Evolutionary conservation across 2,329 filamentous ascomycete genomes (phyloP).

Genomic region (Raffaelea arxii): DNA sequence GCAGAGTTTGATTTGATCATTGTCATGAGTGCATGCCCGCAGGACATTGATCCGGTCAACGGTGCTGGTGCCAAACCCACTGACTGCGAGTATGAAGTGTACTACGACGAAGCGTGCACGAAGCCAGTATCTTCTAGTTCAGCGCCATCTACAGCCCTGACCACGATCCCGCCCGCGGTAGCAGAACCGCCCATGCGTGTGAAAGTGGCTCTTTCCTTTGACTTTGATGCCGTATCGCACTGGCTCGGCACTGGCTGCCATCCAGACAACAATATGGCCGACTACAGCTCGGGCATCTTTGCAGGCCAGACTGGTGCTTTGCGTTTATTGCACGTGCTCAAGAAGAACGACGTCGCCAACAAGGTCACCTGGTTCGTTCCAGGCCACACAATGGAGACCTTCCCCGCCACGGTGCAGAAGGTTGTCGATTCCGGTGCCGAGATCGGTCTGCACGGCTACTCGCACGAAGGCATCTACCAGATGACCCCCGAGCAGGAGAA

Average conservation of each 20-base stretch:
- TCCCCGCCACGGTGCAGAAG: constrained; percentile 31
- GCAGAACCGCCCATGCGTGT: constrained; percentile 11
- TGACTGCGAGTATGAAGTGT: constrained; percentile 20
- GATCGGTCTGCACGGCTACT: constrained; percentile 32
- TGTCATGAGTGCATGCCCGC: constrained; percentile 31
- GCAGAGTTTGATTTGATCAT: constrained; percentile 26
- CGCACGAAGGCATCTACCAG: constrained; percentile 32
- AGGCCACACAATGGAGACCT: constrained; percentile 37
- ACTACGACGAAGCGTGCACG: background rate
- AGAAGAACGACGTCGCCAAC: constrained; percentile 56
- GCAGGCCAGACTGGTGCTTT: constrained; percentile 42
- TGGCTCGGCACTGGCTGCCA: constrained; percentile 43
- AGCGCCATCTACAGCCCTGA: no score
- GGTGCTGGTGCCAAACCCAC: constrained; percentile 20
- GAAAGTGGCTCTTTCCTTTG: constrained; percentile 23
- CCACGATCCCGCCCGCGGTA: background rate
- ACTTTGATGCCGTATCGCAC: constrained; percentile 44
- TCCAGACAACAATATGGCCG: constrained; percentile 36
- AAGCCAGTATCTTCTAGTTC: no score
- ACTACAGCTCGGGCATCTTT: constrained; percentile 38
- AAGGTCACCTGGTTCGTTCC: constrained; percentile 48
- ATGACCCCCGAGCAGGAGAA: constrained; percentile 62
- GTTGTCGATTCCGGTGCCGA: constrained; percentile 36
- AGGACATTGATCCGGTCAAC: constrained; percentile 28
- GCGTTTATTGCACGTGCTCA: constrained; percentile 60